These are phyloP conservation scores for Zygosaccharomyces sapae DNA, from an alignment of 1,139 yeast genomes.

Conservation along the genomic window DNA sequence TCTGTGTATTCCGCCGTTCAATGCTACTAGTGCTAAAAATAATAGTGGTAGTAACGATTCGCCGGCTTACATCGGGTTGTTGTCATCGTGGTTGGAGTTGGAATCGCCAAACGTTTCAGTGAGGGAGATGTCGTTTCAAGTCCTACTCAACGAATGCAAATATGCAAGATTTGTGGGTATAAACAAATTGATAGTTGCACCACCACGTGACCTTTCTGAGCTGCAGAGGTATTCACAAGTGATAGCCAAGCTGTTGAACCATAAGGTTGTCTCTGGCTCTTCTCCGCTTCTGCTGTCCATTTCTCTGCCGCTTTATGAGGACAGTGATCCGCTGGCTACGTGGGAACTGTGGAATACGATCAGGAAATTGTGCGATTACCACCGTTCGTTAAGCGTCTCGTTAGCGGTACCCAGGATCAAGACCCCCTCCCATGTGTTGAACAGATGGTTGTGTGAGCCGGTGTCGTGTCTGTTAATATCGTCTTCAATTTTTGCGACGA, in stretches of 20 bases:
- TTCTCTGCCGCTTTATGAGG: slow-evolving; percentile 39
- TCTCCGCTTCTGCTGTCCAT: slow-evolving; percentile 30
- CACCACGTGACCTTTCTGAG: slow-evolving; percentile 54
- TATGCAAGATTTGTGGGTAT: slow-evolving; percentile 56
- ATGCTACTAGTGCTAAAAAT: background rate
- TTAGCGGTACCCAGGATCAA: slow-evolving; percentile 50
- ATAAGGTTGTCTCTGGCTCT: slow-evolving; percentile 18
- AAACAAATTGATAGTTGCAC: slow-evolving; percentile 50
- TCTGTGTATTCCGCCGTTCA: slow-evolving; percentile 37
- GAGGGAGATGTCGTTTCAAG: slow-evolving; percentile 52
- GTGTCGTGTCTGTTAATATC: slow-evolving; percentile 53
- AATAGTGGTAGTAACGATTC: slow-evolving; percentile 11
- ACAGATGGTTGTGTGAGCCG: slow-evolving; percentile 65
- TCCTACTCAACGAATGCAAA: slow-evolving; percentile 51
- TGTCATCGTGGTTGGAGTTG: slow-evolving; percentile 62
- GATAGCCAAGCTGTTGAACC: slow-evolving; percentile 36
- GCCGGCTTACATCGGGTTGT: slow-evolving; percentile 41
- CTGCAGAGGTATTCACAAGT: slow-evolving; percentile 48
- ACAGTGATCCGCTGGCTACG: slow-evolving; percentile 51
- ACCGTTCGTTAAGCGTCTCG: slow-evolving; percentile 50
- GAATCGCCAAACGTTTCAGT: slow-evolving; percentile 48
- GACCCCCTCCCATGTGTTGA: slow-evolving; percentile 46
- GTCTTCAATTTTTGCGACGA: slow-evolving; percentile 50
- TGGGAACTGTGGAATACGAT: slow-evolving; percentile 73
- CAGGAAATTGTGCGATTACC: slow-evolving; percentile 49